Base-by-base conservation (phyloP, 2,329 filamentous ascomycete genomes). In the Fusarium ramigenum region DNA sequence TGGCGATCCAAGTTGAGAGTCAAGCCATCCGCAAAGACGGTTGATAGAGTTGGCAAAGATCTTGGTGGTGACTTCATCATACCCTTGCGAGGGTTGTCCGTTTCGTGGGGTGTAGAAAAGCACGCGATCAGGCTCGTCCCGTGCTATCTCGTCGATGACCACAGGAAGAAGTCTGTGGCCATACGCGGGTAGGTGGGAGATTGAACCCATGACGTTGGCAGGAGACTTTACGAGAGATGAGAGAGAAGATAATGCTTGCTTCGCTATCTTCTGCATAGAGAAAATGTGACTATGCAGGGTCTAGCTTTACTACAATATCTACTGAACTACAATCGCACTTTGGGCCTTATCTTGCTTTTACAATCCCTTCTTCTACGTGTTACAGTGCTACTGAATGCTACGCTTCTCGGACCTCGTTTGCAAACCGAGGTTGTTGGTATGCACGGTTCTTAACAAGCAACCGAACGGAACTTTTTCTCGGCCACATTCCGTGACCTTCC, bases 391-490 rank as follows among this genome's bases (percentile, higher is more conserved):
- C 8, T n/a, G 18, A 36, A 36, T 10, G 12, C 16, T 15, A 34
- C 16, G 9, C 3, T 52, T 9, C 23, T 54, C 50, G 50, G 50
- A 54, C 23, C 50, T 40, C 34, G 23, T 18, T 54, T 16, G 50
- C 10, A 54, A 28, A 40, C 50, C 50, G 34, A 40, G 34, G 50
- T 54, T 39, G 50, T 53, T 16, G 23, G n/a, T 28, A 16, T 39
- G 19, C 14, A 39, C 1, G 8, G 7, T 40, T 14, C 50, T 54
- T n/a, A 28, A 40, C 23, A n/a, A n/a, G 50, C 14, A 14, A 28
- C 50, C 34, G 34, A 40, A 54, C 50, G 34, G 34, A 54, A 54
- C 34, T 14, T 53, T 54, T 54, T 28, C 34, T 54, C 50, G 34
- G 50, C 6, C 9, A n/a, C 5, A 7, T 54, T 54, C 50, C 8